These are phyloP conservation scores for Phytophthora capsici DNA, from an alignment of 352 stramenopile genomes.

Conservation along the genomic window DNA sequence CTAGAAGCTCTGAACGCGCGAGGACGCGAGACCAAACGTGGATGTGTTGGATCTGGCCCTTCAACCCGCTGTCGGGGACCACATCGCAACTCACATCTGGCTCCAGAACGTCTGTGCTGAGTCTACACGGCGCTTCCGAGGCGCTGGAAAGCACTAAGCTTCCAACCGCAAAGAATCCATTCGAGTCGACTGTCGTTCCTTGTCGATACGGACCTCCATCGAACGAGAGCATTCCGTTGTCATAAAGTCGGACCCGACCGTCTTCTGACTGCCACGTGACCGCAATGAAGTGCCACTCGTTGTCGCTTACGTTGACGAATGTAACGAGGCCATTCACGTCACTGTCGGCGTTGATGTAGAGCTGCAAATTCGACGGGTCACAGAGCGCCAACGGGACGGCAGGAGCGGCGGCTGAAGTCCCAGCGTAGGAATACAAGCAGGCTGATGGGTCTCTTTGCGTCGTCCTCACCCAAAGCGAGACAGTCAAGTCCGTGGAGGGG, in stretches of 20 bases:
- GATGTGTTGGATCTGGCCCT: slow-evolving; percentile 63
- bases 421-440: slow-evolving; percentile 61
- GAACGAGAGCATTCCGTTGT: slow-evolving; percentile 78
- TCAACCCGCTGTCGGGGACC: slow-evolving; percentile 33
- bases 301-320: slow-evolving; percentile 71
- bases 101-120: background rate
- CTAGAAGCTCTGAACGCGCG: slow-evolving; percentile 51
- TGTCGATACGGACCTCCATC: slow-evolving; percentile 68
- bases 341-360: slow-evolving; percentile 51
- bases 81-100: slow-evolving; percentile 38
- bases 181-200: slow-evolving; percentile 28
- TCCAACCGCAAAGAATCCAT: slow-evolving; percentile 55
- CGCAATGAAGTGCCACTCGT: slow-evolving; percentile 73
- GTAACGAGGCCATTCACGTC: slow-evolving; percentile 43
- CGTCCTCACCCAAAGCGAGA: slow-evolving; percentile 75
- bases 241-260: slow-evolving; percentile 59
- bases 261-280: slow-evolving; percentile 62
- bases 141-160: slow-evolving; percentile 41
- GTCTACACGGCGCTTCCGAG: slow-evolving; percentile 12
- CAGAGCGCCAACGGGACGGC: slow-evolving; percentile 57
- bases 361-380: slow-evolving; percentile 64
- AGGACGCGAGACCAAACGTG: slow-evolving; percentile 65
- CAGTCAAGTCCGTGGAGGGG: slow-evolving; percentile 56
- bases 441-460: slow-evolving; percentile 26
- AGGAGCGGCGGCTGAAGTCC: slow-evolving; percentile 5